A percentile compares a stretch with the other conserved stretches of the same genome.
Conservation (phyloP, 1,284 basidiomycete species). For the Puccinia brachypodii region DNA sequence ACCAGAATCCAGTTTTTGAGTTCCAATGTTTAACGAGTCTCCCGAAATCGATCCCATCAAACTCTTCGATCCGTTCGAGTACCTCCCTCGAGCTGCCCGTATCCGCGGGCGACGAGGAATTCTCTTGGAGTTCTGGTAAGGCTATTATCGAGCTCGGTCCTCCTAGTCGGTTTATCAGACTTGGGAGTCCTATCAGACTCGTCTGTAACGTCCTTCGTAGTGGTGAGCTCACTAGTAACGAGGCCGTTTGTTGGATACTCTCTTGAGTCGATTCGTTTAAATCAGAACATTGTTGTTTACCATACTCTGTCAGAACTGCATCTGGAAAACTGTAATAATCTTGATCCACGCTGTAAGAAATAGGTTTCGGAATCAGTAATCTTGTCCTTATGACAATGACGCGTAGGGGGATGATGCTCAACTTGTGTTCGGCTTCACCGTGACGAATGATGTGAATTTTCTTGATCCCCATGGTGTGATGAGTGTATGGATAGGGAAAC, state of each 20-base stretch:
- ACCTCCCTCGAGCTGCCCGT: slow-evolving; percentile 33
- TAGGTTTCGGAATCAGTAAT: background rate
- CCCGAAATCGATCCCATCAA: slow-evolving; percentile 39
- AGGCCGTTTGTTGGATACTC: slow-evolving; percentile 27
- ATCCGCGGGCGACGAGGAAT: slow-evolving; percentile 35
- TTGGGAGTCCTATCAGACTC: slow-evolving; percentile 21
- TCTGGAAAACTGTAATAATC: slow-evolving; percentile 47
- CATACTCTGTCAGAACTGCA: slow-evolving; percentile 28
- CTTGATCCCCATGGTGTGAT: slow-evolving; percentile 21
- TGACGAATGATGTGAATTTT: slow-evolving; percentile 38
- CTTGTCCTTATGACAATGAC: background rate
- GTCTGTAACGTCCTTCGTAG: slow-evolving; percentile 40
- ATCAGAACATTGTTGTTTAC: slow-evolving; percentile 26
- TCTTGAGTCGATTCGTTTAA: background rate
- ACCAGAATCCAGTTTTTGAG: slow-evolving; percentile 44
- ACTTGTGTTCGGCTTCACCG: slow-evolving; percentile 41
- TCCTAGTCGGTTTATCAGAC: slow-evolving; percentile 18
- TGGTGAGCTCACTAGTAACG: slow-evolving; percentile 31
- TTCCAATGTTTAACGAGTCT: slow-evolving; percentile 36
- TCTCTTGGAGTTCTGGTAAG: slow-evolving; percentile 38
- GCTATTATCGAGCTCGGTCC: slow-evolving; percentile 31
- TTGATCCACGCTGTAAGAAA: slow-evolving; percentile 21
- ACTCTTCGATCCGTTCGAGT: slow-evolving; percentile 23
- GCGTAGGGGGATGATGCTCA: background rate
- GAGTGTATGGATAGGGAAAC: background rate